These are phyloP conservation scores for Elsinoe perseae DNA, from an alignment of 2,329 filamentous ascomycete species.

Conservation along the genomic window DNA sequence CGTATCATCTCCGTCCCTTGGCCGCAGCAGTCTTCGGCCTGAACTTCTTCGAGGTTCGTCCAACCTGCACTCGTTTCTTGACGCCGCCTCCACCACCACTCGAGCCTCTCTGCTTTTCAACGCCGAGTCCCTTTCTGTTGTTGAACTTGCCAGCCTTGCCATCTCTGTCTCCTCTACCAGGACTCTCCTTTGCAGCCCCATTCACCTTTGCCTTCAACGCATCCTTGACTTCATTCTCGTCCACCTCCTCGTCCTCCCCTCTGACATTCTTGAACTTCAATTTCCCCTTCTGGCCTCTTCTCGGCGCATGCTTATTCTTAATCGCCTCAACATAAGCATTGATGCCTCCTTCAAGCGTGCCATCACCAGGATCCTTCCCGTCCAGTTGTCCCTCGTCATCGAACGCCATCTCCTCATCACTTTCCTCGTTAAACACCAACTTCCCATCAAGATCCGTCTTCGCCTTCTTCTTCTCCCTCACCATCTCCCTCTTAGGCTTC, in stretches of 20 bases:
- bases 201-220: conserved; percentile 30
- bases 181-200: conserved; percentile 7
- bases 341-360: conserved; percentile 43
- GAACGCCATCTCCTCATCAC: conserved; percentile 47
- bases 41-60: conserved; percentile 13
- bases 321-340: conserved; percentile 57
- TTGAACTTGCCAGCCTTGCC: conserved; percentile 12
- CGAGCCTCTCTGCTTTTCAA: conserved; percentile 30
- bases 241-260: conserved; percentile 36
- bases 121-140: conserved; percentile 32
- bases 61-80: neutral
- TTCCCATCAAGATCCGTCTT: conserved; percentile 72
- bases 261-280: conserved; percentile 52
- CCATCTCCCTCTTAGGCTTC: conserved; percentile 58
- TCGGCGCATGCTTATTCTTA: conserved; percentile 50
- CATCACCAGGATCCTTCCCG: conserved; percentile 32
- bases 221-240: conserved; percentile 33
- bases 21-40: neutral
- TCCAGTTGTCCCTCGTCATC: conserved; percentile 44
- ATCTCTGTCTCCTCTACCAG: neutral
- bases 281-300: conserved; percentile 52
- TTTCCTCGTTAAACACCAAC: conserved; percentile 57
- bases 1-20: neutral
- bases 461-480: conserved; percentile 48
- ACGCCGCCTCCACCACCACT: neutral